Percentiles rank a stretch among this genome's conserved stretches.
These are phyloP conservation scores for Schizonepeta tenuifolia DNA, from an alignment of 257 asterid genomes.

Conservation along the genomic window DNA sequence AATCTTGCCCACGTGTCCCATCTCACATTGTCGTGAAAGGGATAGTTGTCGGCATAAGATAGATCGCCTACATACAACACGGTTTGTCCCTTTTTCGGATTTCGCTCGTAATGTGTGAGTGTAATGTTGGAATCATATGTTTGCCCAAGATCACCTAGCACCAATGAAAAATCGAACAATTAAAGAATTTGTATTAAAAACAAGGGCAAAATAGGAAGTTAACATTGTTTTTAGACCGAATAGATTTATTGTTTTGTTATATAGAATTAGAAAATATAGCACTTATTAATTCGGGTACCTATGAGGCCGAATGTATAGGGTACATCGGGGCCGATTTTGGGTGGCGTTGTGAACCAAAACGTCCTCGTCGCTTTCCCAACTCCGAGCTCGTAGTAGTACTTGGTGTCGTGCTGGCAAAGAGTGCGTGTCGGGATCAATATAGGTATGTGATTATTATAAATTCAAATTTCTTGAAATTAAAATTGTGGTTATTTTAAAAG, in stretches of 20 bases:
- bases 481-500: not conserved
- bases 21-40: slow-evolving; percentile 73
- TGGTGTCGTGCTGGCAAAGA: slow-evolving; percentile 59
- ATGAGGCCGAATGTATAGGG: slow-evolving; percentile 90
- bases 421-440: not conserved
- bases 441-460: not conserved
- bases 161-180: not conserved
- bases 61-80: slow-evolving; percentile 85
- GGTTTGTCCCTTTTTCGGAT: slow-evolving; percentile 70
- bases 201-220: too few species aligned
- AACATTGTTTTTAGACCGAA: too few species aligned
- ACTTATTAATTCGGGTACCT: slow-evolving; percentile 39
- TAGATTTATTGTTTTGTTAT: too few species aligned
- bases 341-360: slow-evolving; percentile 88
- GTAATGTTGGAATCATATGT: slow-evolving; percentile 74
- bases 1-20: slow-evolving; percentile 97
- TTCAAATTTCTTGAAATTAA: too few species aligned
- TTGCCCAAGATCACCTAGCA: slow-evolving; percentile 90
- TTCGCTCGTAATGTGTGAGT: slow-evolving; percentile 71
- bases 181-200: not conserved
- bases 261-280: too few species aligned
- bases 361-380: slow-evolving; percentile 52
- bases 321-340: slow-evolving; percentile 76
- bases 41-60: slow-evolving; percentile 77
- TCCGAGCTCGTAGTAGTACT: slow-evolving; percentile 80